These are phyloP conservation scores for Celoporthe dispersa DNA, from an alignment of 2,329 filamentous ascomycete genomes.

Conservation along the genomic window DNA sequence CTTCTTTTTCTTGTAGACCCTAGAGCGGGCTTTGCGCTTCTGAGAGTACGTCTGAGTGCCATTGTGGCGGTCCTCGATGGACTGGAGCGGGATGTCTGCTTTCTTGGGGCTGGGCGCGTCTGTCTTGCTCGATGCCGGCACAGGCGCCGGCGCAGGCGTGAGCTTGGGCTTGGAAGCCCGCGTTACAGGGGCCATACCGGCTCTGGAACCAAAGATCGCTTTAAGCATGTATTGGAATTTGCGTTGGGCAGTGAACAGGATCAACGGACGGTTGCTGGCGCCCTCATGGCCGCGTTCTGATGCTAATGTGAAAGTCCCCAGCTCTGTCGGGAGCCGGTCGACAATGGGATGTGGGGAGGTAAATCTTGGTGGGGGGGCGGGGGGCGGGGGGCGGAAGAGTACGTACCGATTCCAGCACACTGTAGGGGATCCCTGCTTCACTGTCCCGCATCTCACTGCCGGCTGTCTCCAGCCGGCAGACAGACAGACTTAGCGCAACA, in stretches of 20 bases:
- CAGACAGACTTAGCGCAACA: not conserved
- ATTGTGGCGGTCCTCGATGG: constrained; percentile 3
- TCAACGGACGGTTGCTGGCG: not conserved
- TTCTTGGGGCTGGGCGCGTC: not conserved
- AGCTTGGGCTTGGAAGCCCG: constrained; percentile 16
- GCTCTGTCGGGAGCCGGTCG: not conserved
- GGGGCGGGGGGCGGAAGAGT: too few species aligned
- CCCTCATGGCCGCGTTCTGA: not conserved
- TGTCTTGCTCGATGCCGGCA: not conserved
- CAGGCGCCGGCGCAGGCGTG: not conserved
- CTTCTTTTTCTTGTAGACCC: constrained; percentile 11
- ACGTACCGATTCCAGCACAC: not conserved
- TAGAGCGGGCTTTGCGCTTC: not conserved
- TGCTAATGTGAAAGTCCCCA: not conserved
- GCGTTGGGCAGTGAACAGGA: too few species aligned
- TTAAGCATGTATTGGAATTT: not conserved
- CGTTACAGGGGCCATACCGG: constrained; percentile 16
- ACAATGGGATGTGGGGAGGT: not conserved
- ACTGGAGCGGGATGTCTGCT: not conserved
- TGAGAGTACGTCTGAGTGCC: not conserved
- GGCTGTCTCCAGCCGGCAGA: not conserved
- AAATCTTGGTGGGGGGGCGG: not conserved
- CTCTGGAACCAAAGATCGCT: not conserved
- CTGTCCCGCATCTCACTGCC: not conserved
- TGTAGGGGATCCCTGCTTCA: not conserved